These are phyloP conservation scores for Musa schizocarpa DNA, from an alignment of 176 grass and related monocot genomes.

Conservation along the genomic window DNA sequence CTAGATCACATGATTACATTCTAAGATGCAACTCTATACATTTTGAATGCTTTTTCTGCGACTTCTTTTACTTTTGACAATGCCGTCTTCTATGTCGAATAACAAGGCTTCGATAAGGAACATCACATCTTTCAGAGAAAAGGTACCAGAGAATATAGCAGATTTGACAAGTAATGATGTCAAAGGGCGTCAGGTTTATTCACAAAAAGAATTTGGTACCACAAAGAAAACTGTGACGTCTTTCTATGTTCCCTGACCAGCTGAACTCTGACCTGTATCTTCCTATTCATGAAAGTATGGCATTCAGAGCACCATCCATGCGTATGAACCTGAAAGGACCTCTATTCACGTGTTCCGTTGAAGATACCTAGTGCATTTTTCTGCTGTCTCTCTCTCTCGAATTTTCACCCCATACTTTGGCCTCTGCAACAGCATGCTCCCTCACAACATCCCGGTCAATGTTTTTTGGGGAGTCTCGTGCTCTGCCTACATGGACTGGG, in stretches of 20 bases:
- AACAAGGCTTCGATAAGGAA: not conserved
- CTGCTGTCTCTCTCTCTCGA: conserved; percentile 33
- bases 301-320: not conserved
- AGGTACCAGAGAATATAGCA: not conserved
- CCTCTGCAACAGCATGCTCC: conserved; percentile 24
- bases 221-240: not conserved
- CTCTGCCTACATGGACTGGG: conserved; percentile 46
- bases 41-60: too few relatives aligned
- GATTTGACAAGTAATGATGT: not conserved
- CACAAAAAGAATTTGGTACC: conserved; percentile 9
- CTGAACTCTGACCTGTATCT: not conserved
- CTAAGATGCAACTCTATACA: not conserved
- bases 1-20: not conserved
- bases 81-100: not conserved
- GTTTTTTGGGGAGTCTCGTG: conserved; percentile 22
- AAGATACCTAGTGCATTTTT: conserved; percentile 28
- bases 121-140: not conserved
- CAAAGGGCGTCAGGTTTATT: not conserved
- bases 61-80: not conserved
- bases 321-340: not conserved
- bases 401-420: conserved; percentile 55
- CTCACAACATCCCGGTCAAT: conserved; percentile 19
- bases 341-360: conserved; percentile 23
- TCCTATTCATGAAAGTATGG: not conserved
- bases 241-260: not conserved